These are phyloP conservation scores for Penicillium crystallinum DNA, from an alignment of 495 filamentous ascomycete species.

Conservation along the genomic window DNA sequence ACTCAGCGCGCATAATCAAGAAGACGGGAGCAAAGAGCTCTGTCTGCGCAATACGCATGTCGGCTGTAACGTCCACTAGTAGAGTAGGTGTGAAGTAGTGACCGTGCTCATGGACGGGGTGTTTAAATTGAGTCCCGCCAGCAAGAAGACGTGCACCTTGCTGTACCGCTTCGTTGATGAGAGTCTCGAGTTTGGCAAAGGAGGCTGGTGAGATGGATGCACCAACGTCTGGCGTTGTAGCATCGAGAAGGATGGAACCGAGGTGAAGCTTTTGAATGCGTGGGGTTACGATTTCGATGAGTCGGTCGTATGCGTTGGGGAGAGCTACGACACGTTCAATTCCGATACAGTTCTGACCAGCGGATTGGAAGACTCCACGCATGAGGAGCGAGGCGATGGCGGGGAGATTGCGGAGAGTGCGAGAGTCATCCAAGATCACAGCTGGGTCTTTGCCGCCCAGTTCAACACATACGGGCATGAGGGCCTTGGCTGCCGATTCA, in stretches of 20 bases:
- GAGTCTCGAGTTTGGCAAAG: slow-evolving; percentile 63
- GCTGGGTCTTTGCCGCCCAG: slow-evolving; percentile 94
- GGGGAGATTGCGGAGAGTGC: slow-evolving; percentile 52
- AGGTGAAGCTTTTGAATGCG: slow-evolving; percentile 68
- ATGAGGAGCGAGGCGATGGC: slow-evolving; percentile 75
- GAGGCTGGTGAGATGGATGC: slow-evolving; percentile 76
- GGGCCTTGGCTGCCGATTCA: slow-evolving; percentile 71
- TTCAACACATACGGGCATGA: slow-evolving; percentile 83
- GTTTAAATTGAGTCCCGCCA: slow-evolving; percentile 67
- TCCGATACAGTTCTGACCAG: slow-evolving; percentile 98
- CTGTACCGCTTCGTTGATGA: slow-evolving; percentile 70
- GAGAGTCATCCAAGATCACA: slow-evolving; percentile 78
- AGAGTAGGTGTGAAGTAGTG: slow-evolving; percentile 92
- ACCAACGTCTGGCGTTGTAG: slow-evolving; percentile 64
- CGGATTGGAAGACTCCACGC: slow-evolving; percentile 88
- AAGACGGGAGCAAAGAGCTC: slow-evolving; percentile 93
- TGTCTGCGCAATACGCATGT: slow-evolving; percentile 80
- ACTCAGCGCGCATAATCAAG: slow-evolving; percentile 66
- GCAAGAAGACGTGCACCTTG: slow-evolving; percentile 74
- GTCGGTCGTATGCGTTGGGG: slow-evolving; percentile 63
- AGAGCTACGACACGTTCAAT: slow-evolving; percentile 87
- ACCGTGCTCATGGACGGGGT: slow-evolving; percentile 66
- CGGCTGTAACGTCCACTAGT: slow-evolving; percentile 71
- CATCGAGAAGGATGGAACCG: slow-evolving; percentile 56
- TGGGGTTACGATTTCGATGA: slow-evolving; percentile 65